Evolutionary conservation across 2,329 filamentous ascomycete genomes (phyloP), one percentile per base, ranked within the genome.

Genomic region (Colletotrichum sp.): DNA sequence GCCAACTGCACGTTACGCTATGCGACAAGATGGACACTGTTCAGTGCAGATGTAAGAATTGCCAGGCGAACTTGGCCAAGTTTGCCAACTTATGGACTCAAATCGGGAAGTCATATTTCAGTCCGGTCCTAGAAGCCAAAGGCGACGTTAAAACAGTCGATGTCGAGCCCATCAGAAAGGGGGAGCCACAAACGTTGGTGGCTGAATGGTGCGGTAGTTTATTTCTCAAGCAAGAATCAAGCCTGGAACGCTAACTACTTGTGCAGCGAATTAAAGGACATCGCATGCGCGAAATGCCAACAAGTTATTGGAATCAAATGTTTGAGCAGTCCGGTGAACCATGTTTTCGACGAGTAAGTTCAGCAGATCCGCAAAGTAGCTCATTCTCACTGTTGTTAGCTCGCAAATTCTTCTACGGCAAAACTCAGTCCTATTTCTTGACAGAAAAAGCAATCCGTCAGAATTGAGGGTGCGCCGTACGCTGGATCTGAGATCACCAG

Each of bases 81-180:
- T 81, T 85, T 63, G 49, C 79, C 71, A 87, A 88, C 52, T 57
- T 83, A 8, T 88, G 86, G 86, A 83, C 78, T 3, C 82, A 86
- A 76, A 82, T 88, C 36, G 85, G 84, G 57, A 85, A 85, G 63
- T 82, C 81, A 26, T 86, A 86, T 73, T 82, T 85, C 68, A 85
- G 83, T n/a, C 86, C 85, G 6, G 78, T 84, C 13, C 73, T 84
- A 7, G 75, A 80, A 26, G 55, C 80, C 5, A 78, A 79, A 4
- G 71, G 79, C 55, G 74, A 76, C 13, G 76, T 82, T 5, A 75
- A 79, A 4, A 69, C 84, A 18, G 44, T 69, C 21, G 69, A 75
- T 32, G 78, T 80, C 2, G 84, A 84, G 16, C 52, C 76, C 6
- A 39, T 81, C 8, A 76, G 83, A 8, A 26, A 78, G 0, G 86